Evolutionary conservation across 805 yeast genomes (phyloP), one percentile per base, ranked within the genome.

Genomic region (Aciculoconidium aculeatum): DNA sequence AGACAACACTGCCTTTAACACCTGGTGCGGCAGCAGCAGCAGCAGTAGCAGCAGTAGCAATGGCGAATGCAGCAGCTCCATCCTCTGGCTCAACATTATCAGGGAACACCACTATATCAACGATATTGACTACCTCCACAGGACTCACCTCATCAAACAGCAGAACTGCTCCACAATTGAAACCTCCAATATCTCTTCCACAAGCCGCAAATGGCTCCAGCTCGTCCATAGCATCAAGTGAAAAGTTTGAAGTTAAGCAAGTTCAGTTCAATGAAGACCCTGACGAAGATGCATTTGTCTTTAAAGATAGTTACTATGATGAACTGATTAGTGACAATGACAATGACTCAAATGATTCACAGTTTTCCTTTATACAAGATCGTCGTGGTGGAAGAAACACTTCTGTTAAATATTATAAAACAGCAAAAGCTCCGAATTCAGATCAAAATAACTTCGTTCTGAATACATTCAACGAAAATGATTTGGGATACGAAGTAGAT

Each of bases 381-480:
- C 53, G 50, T 13, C 32, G 45, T 1, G 61, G 69, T n/a, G 75
- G 73, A 3, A 55, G 80, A 36, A 71, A 72, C 31, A 55, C 70
- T 1, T 73, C 80, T 0, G 63, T 69, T 13, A 67, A 70, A 34
- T 74, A 73, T 45, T 74, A 75, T 44, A 69, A 69, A 30, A 53
- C 58, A 7, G 47, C 54, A 2, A 51, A 55, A 25, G 36, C 40
- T 1, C 35, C 39, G 2, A 23, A 21, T 11, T n/a, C 26, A 6
- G 40, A 31, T 9, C 35, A 30, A 16, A 30, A 25, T 17, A 32
- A 31, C 23, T 18, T 23, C 15, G 15, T 24, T 6, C 29, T 32
- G 36, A 53, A 49, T 22, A 47, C 44, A 8, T 54, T 53, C 29
- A 45, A 40, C 27, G 47, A 56, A 21, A 42, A 49, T 11, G 63